Conservation (phyloP, 2,329 filamentous ascomycete species). For the Pseudocercospora cruenta region DNA sequence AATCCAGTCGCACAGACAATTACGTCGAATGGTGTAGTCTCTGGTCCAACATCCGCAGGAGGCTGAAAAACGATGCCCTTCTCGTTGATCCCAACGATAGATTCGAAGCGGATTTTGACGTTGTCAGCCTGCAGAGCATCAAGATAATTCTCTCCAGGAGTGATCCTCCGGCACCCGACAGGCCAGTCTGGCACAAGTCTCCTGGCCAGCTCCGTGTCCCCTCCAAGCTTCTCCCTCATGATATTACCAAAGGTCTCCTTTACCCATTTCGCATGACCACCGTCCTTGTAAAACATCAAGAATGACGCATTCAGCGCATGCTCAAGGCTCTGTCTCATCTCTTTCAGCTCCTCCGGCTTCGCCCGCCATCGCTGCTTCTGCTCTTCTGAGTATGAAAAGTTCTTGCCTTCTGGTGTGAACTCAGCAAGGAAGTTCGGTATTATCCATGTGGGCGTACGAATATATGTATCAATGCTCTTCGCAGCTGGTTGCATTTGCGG, state of each 20-base stretch:
- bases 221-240: slow-evolving; percentile 16
- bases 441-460: slow-evolving; percentile 42
- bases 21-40: slow-evolving; percentile 42
- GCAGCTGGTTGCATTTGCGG: slow-evolving; percentile 50
- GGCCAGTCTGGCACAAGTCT: slow-evolving; percentile 20
- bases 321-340: slow-evolving; percentile 18
- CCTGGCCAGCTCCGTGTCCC: slow-evolving; percentile 10
- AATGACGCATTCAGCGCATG: slow-evolving; percentile 18
- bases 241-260: slow-evolving; percentile 9
- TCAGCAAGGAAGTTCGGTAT: slow-evolving; percentile 17
- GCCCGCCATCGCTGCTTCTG: slow-evolving; percentile 18
- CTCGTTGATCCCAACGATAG: slow-evolving; percentile 16
- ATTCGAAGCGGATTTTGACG: slow-evolving; percentile 14
- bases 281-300: slow-evolving; percentile 14
- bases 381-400: slow-evolving; percentile 14
- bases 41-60: slow-evolving; percentile 9
- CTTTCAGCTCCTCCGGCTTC: slow-evolving; percentile 16
- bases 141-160: slow-evolving; percentile 20
- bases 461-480: slow-evolving; percentile 51
- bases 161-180: slow-evolving; percentile 22
- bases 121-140: slow-evolving; percentile 19
- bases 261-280: slow-evolving; percentile 3
- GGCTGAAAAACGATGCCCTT: slow-evolving; percentile 17
- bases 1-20: slow-evolving; percentile 53
- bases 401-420: slow-evolving; percentile 14